These are phyloP conservation scores for Clavispora asparagi DNA, from an alignment of 805 yeast species.

Conservation along the genomic window DNA sequence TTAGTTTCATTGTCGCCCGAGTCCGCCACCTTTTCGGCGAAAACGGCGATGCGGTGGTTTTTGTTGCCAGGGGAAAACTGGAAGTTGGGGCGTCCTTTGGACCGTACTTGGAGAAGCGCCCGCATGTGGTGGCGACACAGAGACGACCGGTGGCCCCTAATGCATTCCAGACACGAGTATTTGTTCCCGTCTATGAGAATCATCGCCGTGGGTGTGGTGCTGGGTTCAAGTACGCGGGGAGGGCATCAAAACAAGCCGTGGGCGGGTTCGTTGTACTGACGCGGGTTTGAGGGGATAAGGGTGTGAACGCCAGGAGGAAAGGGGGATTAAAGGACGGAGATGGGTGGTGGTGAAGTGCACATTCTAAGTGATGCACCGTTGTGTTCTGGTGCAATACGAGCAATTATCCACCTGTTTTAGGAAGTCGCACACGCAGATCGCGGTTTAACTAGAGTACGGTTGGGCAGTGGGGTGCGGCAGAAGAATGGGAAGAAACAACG, in stretches of 20 bases:
- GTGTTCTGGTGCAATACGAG: not conserved
- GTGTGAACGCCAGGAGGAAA: not conserved
- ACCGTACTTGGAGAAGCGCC: conserved; percentile 78
- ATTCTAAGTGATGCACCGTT: not conserved
- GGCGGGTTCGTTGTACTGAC: not conserved
- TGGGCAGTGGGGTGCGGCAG: not conserved
- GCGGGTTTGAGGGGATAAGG: not conserved
- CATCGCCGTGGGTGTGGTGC: conserved; percentile 36
- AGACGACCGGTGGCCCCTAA: conserved; percentile 88
- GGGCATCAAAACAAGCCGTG: not conserved
- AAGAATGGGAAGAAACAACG: not conserved
- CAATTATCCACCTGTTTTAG: not conserved
- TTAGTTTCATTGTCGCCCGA: not conserved
- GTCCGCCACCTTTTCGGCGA: conserved; percentile 38
- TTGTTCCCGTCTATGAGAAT: conserved; percentile 74
- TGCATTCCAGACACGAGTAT: conserved; percentile 81
- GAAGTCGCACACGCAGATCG: not conserved
- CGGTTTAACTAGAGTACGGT: not conserved
- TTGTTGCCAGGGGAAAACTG: conserved; percentile 43
- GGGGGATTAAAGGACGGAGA: not conserved
- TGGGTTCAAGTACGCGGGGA: not conserved
- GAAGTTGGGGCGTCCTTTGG: conserved; percentile 81
- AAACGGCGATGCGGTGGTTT: conserved; percentile 54
- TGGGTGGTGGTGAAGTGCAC: not conserved
- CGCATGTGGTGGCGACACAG: conserved; percentile 78